These are phyloP conservation scores for Tagetes patula DNA, from an alignment of 129 eudicot species.

Conservation along the genomic window DNA sequence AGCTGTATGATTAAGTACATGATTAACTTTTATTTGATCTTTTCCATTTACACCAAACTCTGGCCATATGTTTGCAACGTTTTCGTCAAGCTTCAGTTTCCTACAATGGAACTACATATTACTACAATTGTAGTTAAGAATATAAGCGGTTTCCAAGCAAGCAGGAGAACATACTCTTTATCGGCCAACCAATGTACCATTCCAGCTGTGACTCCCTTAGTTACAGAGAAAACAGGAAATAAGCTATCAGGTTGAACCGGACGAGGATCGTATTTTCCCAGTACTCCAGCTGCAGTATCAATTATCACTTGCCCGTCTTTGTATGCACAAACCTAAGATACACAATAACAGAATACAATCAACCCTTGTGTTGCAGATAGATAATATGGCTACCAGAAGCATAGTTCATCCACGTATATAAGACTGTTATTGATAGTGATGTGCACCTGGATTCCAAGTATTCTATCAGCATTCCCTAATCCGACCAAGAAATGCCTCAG, in stretches of 20 bases:
- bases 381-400: not conserved
- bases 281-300: slow-evolving; percentile 94
- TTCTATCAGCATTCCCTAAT: slow-evolving; percentile 74
- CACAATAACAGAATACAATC: slow-evolving; percentile 1
- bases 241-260: slow-evolving; percentile 94
- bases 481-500: slow-evolving; percentile 67
- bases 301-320: slow-evolving; percentile 93
- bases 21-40: slow-evolving; percentile 88
- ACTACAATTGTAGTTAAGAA: not conserved
- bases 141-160: slow-evolving; percentile 5
- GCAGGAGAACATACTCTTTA: slow-evolving; percentile 54
- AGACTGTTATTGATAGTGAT: not conserved
- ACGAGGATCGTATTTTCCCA: slow-evolving; percentile 93
- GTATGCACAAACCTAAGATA: slow-evolving; percentile 81
- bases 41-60: slow-evolving; percentile 74
- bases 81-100: slow-evolving; percentile 81
- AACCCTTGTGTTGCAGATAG: not conserved
- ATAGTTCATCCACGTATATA: not conserved
- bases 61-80: slow-evolving; percentile 76
- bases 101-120: slow-evolving; percentile 35
- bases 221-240: slow-evolving; percentile 86
- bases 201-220: slow-evolving; percentile 90
- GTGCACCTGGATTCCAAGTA: slow-evolving; percentile 91
- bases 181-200: slow-evolving; percentile 93
- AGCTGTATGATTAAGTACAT: slow-evolving; percentile 92